These are phyloP conservation scores for Beauveria rudraprayagi DNA, from an alignment of 2,329 filamentous ascomycete genomes.

Conservation along the genomic window DNA sequence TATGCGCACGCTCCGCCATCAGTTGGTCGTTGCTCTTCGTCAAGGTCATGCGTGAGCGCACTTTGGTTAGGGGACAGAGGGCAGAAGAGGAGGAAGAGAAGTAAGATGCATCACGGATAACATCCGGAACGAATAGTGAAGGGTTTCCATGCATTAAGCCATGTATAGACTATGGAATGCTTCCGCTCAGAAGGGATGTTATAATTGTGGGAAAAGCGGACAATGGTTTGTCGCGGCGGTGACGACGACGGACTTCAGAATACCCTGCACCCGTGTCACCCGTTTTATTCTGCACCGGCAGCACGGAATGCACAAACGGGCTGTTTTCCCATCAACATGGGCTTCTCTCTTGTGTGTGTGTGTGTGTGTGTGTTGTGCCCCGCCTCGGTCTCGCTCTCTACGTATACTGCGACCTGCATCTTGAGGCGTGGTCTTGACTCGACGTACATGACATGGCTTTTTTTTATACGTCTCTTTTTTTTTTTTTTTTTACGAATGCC, in stretches of 20 bases:
- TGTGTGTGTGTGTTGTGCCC: not conserved
- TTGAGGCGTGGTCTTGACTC: not conserved
- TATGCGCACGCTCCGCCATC: no score
- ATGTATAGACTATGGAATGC: no score
- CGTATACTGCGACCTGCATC: not conserved
- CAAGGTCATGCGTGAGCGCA: no score
- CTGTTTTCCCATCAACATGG: not conserved
- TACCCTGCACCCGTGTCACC: not conserved
- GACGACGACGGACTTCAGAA: no score
- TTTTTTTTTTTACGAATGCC: not conserved
- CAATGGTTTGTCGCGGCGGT: no score
- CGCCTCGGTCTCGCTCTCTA: not conserved
- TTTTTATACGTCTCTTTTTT: not conserved
- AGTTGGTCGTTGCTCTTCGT: no score
- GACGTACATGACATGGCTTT: not conserved
- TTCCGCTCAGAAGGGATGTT: no score
- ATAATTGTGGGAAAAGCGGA: no score
- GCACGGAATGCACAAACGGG: not conserved
- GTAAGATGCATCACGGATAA: no score
- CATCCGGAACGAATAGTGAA: no score
- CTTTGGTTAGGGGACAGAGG: not conserved
- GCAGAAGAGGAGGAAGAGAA: not conserved
- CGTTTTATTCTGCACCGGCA: not conserved
- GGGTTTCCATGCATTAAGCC: no score
- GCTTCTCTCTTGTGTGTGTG: not conserved